These are phyloP conservation scores for Puya raimondii DNA, from an alignment of 176 grass and related monocot species.

Conservation along the genomic window DNA sequence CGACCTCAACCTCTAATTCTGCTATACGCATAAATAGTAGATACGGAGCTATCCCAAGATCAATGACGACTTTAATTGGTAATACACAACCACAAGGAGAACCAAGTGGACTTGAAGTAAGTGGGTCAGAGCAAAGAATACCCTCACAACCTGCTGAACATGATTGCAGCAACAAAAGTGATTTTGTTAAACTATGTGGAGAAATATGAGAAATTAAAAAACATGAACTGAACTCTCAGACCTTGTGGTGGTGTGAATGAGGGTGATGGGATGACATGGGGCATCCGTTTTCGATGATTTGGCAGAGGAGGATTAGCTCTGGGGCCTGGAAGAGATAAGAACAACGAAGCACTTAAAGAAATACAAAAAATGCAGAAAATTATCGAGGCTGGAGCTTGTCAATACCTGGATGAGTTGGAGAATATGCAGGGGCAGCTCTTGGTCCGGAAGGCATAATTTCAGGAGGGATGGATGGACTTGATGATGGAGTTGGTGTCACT, in stretches of 20 bases:
- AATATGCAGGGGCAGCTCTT: slow-evolving; percentile 34
- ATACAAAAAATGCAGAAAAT: slow-evolving; percentile 9
- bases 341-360: slow-evolving; percentile 2
- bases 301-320: slow-evolving; percentile 11
- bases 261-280: slow-evolving; percentile 36
- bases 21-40: slow-evolving; percentile 70
- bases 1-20: slow-evolving; percentile 85
- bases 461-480: slow-evolving; percentile 29
- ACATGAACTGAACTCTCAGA: slow-evolving; percentile 16
- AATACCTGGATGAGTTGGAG: slow-evolving; percentile 60
- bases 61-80: slow-evolving; percentile 56
- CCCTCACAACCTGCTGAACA: slow-evolving; percentile 65
- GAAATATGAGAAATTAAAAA: neutral
- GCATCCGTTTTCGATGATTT: slow-evolving; percentile 40
- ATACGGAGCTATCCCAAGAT: slow-evolving; percentile 71
- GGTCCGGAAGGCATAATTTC: slow-evolving; percentile 23
- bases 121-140: slow-evolving; percentile 49
- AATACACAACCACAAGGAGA: slow-evolving; percentile 85
- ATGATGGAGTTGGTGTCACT: slow-evolving; percentile 24
- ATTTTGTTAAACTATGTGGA: neutral
- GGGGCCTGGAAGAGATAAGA: slow-evolving; percentile 31
- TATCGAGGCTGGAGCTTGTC: neutral
- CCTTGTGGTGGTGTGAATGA: slow-evolving; percentile 44
- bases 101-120: slow-evolving; percentile 58
- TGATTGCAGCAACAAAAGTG: neutral